Base-by-base conservation (phyloP, 352 stramenopile species). In the Porosira glacialis region DNA sequence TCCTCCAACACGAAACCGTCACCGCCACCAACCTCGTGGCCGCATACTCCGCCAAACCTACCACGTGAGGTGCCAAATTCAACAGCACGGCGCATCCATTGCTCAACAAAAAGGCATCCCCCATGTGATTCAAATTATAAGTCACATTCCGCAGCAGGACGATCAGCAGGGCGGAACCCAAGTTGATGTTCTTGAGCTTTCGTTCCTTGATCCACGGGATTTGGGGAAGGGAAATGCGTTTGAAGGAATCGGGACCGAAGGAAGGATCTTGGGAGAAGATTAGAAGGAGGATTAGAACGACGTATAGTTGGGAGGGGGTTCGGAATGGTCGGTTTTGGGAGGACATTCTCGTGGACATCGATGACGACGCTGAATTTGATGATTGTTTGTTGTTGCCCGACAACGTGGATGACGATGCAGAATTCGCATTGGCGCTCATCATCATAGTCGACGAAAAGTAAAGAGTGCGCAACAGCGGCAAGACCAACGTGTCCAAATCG, bases 231-330 rank as follows among this genome's bases (percentile, higher is more conserved):
- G 64, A 47, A n/a, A 84, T 64, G 24, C 81, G 71, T 59, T 65
- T 53, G 58, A 91, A 91, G 13, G 80, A 80, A 61, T 88, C 78
- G 17, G 61, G 55, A 1, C 81, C 85, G 74, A 91, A 91, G 8
- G 80, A 89, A 48, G 60, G 44, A 80, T 91, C 85, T 66, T 91
- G 85, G 26, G 76, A 87, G 76, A 91, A 89, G 5, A 91, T 68
- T 10, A 91, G 45, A 0, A 91, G 70, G 31, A 91, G 66, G 49
- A 91, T 91, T 1, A 91, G 59, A 36, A 86, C 87, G 21, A 91
- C 74, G 73, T 91, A 91, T 0, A 91, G 51, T 57, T 89, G 81
- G n/a, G 81, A 89, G 44, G 76, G 69, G 6, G 85, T 85, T 62
- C 85, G 79, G 65, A 88, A 90, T 4, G 80, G 81, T 24, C 48